Conservation (phyloP, 2,329 filamentous ascomycete genomes). For the Hyphodiscus sp. region DNA sequence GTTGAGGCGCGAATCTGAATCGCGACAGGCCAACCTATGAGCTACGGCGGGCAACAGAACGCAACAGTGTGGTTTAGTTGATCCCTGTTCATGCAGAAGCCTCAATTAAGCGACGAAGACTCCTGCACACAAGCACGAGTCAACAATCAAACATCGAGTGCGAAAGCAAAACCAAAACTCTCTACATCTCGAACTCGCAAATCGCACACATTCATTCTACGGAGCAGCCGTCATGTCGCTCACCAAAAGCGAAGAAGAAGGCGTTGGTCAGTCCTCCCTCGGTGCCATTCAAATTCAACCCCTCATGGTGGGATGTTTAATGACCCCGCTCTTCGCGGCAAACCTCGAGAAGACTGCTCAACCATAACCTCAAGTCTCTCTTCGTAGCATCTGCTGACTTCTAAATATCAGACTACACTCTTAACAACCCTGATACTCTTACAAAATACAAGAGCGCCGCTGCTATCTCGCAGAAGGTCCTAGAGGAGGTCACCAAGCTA, state of each 20-base stretch:
- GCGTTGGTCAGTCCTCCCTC: constrained; percentile 33
- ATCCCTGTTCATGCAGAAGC: too few species aligned
- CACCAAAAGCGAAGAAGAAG: constrained; percentile 36
- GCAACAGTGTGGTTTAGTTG: neutral
- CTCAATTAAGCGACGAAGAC: too few species aligned
- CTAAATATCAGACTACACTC: constrained; percentile 62
- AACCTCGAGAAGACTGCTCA: constrained; percentile 5
- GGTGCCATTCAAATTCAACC: constrained; percentile 18
- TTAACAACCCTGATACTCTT: constrained; percentile 88
- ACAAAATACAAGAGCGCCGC: constrained; percentile 99
- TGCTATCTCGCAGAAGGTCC: constrained; percentile 90
- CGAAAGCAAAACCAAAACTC: neutral
- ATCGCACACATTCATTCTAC: neutral
- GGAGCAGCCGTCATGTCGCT: constrained; percentile 30
- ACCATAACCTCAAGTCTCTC: neutral
- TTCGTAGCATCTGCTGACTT: constrained; percentile 9
- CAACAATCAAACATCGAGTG: neutral
- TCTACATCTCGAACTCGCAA: neutral
- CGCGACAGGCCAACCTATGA: neutral
- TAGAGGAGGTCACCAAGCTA: constrained; percentile 71
- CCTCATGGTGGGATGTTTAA: constrained; percentile 15
- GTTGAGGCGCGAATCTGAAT: neutral
- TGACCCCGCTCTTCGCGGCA: constrained; percentile 27
- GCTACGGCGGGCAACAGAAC: neutral
- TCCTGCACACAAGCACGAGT: too few species aligned